phyloP scores from a whole-genome alignment of 768 basidiomycete species.

The Hydnomerulius pinastri region DNA sequence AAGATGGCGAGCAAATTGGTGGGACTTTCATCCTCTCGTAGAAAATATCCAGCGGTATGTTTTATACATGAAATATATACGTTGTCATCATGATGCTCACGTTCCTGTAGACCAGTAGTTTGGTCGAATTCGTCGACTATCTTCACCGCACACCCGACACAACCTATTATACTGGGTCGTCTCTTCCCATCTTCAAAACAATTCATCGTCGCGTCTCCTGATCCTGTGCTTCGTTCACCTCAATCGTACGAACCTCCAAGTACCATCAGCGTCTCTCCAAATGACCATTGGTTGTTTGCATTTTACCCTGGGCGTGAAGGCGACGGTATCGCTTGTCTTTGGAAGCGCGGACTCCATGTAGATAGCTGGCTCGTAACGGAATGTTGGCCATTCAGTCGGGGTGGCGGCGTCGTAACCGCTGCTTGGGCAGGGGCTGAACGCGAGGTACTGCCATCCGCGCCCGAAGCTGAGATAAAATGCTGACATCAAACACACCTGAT shows the following conservation, averaged over 20 bases:
- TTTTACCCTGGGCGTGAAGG: constrained; percentile 64
- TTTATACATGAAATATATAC: neutral
- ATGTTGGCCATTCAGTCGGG: constrained; percentile 52
- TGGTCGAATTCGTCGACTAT: constrained; percentile 74
- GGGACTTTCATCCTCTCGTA: constrained; percentile 66
- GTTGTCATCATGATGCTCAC: neutral
- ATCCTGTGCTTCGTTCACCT: constrained; percentile 46
- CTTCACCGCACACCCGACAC: constrained; percentile 65
- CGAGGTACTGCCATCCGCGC: constrained; percentile 45
- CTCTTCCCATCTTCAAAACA: constrained; percentile 72
- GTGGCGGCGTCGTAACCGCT: constrained; percentile 60
- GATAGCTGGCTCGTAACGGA: constrained; percentile 65
- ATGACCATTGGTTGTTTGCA: constrained; percentile 68
- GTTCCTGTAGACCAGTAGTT: constrained; percentile 55
- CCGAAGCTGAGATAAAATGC: neutral
- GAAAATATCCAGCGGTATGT: constrained; percentile 58
- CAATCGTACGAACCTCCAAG: constrained; percentile 60
- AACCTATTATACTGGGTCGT: constrained; percentile 59
- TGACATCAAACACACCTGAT: constrained; percentile 3
- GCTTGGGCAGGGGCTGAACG: constrained; percentile 62
- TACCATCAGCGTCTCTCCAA: constrained; percentile 59
- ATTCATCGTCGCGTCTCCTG: constrained; percentile 58
- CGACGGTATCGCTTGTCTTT: constrained; percentile 66
- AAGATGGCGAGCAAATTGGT: constrained; percentile 69
- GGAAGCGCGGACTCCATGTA: constrained; percentile 58